Percentiles rank a stretch among this genome's conserved stretches.
phyloP scores from a whole-genome alignment of 805 yeast genomes.

The Wickerhamiella vanderwaltii region DNA sequence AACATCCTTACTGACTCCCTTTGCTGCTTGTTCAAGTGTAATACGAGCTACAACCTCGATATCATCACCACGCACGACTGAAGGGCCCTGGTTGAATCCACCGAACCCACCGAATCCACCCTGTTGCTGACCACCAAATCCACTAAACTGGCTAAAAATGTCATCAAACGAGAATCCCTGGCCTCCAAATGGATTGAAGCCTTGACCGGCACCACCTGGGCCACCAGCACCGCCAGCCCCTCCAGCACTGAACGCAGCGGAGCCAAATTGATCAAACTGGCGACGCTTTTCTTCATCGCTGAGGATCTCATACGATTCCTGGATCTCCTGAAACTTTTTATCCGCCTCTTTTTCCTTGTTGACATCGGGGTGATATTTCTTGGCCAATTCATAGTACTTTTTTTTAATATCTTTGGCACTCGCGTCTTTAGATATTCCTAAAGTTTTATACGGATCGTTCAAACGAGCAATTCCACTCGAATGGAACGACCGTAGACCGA shows the following conservation, averaged over 20 bases:
- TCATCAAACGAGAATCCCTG: conserved; percentile 48
- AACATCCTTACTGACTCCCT: conserved; percentile 57
- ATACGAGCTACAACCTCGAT: conserved; percentile 67
- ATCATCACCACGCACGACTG: conserved; percentile 81
- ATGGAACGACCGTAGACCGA: conserved; percentile 2
- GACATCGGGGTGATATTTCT: conserved; percentile 91
- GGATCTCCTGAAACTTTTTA: conserved; percentile 79
- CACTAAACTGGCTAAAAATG: conserved; percentile 44
- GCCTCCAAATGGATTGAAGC: conserved; percentile 29
- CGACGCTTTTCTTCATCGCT: conserved; percentile 73
- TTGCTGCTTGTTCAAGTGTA: conserved; percentile 74
- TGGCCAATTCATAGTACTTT: conserved; percentile 86
- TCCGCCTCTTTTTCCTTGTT: conserved; percentile 86
- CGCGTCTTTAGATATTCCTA: conserved; percentile 68
- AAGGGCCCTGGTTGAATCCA: conserved; percentile 36
- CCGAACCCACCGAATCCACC: conserved; percentile 28
- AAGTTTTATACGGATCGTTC: conserved; percentile 68
- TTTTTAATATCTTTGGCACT: conserved; percentile 79
- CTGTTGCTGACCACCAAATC: conserved; percentile 28
- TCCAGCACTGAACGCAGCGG: conserved; percentile 60
- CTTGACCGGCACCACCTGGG: conserved; percentile 29
- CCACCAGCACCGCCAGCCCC: conserved; percentile 38
- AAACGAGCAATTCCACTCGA: conserved; percentile 10
- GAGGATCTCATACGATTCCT: conserved; percentile 85
- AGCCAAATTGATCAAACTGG: conserved; percentile 86